Conservation (phyloP, 768 basidiomycete species). For the Kwoniella newhampshirensis region DNA sequence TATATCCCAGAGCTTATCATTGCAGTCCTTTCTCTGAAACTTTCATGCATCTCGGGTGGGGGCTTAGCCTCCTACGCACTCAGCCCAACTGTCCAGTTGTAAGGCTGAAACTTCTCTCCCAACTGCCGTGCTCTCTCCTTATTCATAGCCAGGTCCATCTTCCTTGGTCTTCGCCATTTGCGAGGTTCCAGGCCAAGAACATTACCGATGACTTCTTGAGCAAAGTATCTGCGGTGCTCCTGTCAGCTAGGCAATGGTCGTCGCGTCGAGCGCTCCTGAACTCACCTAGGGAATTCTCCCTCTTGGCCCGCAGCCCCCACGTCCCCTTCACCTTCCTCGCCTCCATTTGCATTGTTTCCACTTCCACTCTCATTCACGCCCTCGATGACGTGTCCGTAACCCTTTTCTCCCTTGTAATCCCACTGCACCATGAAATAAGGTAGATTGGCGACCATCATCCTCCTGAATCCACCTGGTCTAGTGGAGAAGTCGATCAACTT, state of each 20-base stretch:
- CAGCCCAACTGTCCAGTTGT: conserved; percentile 56
- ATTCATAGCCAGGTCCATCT: conserved; percentile 69
- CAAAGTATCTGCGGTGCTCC: conserved; percentile 73
- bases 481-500: conserved; percentile 91
- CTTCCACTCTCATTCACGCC: conserved; percentile 60
- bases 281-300: conserved; percentile 83
- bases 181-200: conserved; percentile 82
- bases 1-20: no score
- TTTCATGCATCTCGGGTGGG: no score
- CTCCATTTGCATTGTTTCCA: conserved; percentile 58
- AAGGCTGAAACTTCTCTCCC: conserved; percentile 67
- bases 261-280: not conserved
- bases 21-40: no score
- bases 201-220: conserved; percentile 90
- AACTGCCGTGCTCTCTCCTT: conserved; percentile 69
- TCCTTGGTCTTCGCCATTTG: conserved; percentile 76
- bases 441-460: conserved; percentile 92
- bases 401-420: conserved; percentile 95
- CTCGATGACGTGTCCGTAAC: conserved; percentile 97
- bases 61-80: no score
- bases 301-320: conserved; percentile 73
- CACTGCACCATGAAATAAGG: conserved; percentile 99
- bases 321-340: conserved; percentile 60
- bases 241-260: not conserved
- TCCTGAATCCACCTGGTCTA: conserved; percentile 86